These are phyloP conservation scores for Truncatella angustata DNA, from an alignment of 2,329 filamentous ascomycete genomes.

Conservation along the genomic window DNA sequence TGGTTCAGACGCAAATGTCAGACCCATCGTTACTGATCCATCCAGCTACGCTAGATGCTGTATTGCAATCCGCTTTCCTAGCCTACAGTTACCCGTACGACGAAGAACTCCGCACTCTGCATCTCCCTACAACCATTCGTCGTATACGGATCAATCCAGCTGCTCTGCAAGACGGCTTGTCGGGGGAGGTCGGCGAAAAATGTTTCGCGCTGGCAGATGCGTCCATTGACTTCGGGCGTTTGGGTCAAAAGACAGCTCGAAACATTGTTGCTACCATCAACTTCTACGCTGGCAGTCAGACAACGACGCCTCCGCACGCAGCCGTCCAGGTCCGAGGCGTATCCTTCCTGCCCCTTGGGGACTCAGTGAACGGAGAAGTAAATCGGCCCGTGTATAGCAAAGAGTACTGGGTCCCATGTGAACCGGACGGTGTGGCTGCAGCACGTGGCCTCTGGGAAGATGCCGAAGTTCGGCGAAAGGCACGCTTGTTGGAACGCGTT, in stretches of 20 bases:
- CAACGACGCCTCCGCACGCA: not conserved
- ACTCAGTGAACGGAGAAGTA: not conserved
- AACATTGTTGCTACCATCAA: not conserved
- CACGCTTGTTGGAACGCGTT: conserved; percentile 13
- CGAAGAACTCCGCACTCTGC: conserved; percentile 28
- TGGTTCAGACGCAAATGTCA: not conserved
- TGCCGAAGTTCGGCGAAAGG: conserved; percentile 1
- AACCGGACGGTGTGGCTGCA: conserved; percentile 9
- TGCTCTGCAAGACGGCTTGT: not conserved
- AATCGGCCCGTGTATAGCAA: conserved; percentile 4
- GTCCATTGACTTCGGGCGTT: not conserved
- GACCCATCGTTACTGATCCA: not conserved
- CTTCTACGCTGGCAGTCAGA: not conserved
- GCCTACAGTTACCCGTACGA: conserved; percentile 32
- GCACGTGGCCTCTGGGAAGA: conserved; percentile 3
- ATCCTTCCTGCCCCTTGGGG: conserved; percentile 1
- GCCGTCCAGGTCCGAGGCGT: conserved; percentile 3
- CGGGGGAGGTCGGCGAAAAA: not conserved
- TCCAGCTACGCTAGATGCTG: conserved; percentile 30
- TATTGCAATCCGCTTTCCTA: conserved; percentile 33
- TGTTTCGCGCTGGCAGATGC: not conserved
- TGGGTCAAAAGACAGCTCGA: no score
- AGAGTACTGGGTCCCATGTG: conserved; percentile 11
- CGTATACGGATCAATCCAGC: conserved; percentile 9
- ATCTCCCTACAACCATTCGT: conserved; percentile 24